Conservation (phyloP, 2,329 filamentous ascomycete genomes). For the Diaporthe sp. region DNA sequence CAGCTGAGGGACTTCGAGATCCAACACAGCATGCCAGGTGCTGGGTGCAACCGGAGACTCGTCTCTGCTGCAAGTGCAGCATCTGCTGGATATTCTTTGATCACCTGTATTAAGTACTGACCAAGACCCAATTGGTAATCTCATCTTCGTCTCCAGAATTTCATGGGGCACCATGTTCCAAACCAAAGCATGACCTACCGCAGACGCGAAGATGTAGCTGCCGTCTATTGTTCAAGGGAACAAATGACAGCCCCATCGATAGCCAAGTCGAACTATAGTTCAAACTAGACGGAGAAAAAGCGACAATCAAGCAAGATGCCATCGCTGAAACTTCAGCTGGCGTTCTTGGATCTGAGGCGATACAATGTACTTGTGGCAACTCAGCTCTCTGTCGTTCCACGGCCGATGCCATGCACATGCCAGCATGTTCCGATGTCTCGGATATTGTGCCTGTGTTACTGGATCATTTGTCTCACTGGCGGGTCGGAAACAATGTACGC, state of each 20-base stretch:
- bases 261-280: not conserved
- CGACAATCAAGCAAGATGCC: not conserved
- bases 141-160: not conserved
- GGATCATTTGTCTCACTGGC: not conserved
- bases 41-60: not conserved
- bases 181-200: not conserved
- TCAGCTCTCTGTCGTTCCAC: not conserved
- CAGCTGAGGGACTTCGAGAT: too few relatives aligned
- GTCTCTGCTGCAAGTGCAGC: not conserved
- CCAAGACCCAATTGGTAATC: not conserved
- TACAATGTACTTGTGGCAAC: not conserved
- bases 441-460: conserved; percentile 23
- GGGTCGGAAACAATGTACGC: not conserved
- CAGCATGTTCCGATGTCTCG: conserved; percentile 35
- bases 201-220: too few relatives aligned
- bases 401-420: conserved; percentile 20
- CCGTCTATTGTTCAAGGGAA: not conserved
- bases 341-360: not conserved
- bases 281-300: not conserved
- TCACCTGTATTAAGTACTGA: not conserved
- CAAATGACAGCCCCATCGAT: not conserved
- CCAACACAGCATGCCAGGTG: not conserved
- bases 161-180: not conserved
- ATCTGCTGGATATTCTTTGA: not conserved
- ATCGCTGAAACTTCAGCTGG: not conserved